Evolutionary conservation across 768 basidiomycete genomes (phyloP), one percentile per base, ranked within the genome.

Genomic region (Termitomyces eurrhizus): DNA sequence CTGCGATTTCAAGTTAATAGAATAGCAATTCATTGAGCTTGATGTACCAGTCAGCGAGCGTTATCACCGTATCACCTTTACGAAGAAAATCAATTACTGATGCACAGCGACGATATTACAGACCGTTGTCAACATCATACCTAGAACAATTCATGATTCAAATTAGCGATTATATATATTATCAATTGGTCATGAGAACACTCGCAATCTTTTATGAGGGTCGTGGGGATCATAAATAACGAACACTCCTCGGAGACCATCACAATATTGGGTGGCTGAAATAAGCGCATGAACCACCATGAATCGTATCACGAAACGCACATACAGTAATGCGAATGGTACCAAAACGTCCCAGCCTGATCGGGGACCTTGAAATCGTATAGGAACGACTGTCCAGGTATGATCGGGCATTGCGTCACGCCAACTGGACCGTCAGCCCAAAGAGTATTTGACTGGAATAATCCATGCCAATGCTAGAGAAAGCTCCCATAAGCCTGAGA

Each of bases 1-100:
- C 74, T 79, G 52, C 13, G 18, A 24, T 18, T n/a, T 24, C 37
- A 18, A 2, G 55, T 60, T 56, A 62, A 24, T 14, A 35, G 35
- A 6, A 1, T 21, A 12, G 50, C 11, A 8, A n/a, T 14, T 42
- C 5, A 5, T 9, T 6, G 1, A 16, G 45, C 4, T 29, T 16
- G 11, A 26, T 61, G 24, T 61, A 80, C 82, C 82, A 83, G 49
- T 84, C 83, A 0, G 79, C 70, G 37, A 83, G 71, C 0, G 82
- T 82, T 58, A 83, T 80, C 3, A 83, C 67, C 0, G 82, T 83
- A 7, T 7, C 61, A 53, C 70, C 77, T 75, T 26, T 29, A 52
- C 41, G 44, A 26, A 48, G 56, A 8, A 42, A 32, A 26, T 7
- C 4, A 50, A 18, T 24, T 41, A 21, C 12, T 2, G 33, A 33